These are phyloP conservation scores for Amanita muscaria DNA, from an alignment of 768 basidiomycete species.

Conservation along the genomic window DNA sequence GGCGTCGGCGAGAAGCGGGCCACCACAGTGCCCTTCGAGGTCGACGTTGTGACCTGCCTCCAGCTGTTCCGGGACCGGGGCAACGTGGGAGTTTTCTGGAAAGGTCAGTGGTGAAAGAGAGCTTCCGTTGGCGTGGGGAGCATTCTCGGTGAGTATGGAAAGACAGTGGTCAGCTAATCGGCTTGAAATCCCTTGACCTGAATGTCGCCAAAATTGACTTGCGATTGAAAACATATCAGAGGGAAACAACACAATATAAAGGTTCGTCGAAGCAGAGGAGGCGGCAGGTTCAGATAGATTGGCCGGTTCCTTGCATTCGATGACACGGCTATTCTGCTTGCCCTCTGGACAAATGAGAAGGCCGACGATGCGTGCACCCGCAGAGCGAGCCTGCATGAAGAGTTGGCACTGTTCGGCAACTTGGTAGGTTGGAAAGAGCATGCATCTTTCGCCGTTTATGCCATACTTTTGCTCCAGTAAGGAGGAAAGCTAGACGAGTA, in stretches of 20 bases:
- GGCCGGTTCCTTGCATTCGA: constrained; percentile 31
- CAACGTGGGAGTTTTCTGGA: constrained; percentile 40
- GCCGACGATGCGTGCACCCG: too few species aligned
- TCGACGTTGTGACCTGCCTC: constrained; percentile 66
- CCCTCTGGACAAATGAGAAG: too few species aligned
- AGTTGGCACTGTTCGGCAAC: too few species aligned
- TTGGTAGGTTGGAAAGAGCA: too few species aligned
- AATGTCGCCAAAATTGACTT: constrained; percentile 95
- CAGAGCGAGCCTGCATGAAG: too few species aligned
- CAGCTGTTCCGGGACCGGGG: too few species aligned
- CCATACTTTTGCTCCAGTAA: too few species aligned
- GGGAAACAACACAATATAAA: constrained; percentile 81
- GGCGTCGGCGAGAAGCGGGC: constrained; percentile 65
- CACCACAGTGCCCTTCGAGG: constrained; percentile 93
- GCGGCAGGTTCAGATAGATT: constrained; percentile 20
- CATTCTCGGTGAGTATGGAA: constrained; percentile 48
- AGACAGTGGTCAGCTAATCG: constrained; percentile 83
- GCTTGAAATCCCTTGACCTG: constrained; percentile 83
- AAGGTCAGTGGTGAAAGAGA: constrained; percentile 17
- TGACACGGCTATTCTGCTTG: constrained; percentile 38
- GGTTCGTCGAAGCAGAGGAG: constrained; percentile 28
- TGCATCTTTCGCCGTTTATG: too few species aligned
- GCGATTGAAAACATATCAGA: constrained; percentile 50
- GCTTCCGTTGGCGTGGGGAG: constrained; percentile 13
- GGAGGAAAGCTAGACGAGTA: constrained; percentile 68